These are phyloP conservation scores for Eleusine indica DNA, from an alignment of 176 grass and related monocot species.

Conservation along the genomic window DNA sequence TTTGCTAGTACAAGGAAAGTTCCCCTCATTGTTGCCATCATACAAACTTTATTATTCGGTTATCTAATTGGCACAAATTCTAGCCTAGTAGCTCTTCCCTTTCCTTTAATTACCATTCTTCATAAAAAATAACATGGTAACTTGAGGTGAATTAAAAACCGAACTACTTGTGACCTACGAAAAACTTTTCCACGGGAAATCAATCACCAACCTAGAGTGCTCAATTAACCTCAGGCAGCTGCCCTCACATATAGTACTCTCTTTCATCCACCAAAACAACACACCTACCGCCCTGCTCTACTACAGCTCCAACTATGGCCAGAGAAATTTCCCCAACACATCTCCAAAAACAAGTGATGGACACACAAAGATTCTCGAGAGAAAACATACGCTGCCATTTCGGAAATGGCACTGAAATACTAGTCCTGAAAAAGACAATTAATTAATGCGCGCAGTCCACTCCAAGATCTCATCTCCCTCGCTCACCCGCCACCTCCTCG, in stretches of 20 bases:
- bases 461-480: slow-evolving; percentile 32
- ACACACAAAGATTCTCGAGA: slow-evolving; percentile 1
- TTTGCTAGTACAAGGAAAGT: background rate
- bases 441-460: slow-evolving; percentile 50
- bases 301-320: background rate
- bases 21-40: background rate
- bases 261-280: background rate
- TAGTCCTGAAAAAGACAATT: slow-evolving; percentile 11
- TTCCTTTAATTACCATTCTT: background rate
- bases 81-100: background rate
- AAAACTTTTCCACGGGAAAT: background rate
- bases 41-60: background rate
- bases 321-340: background rate
- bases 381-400: slow-evolving; percentile 5
- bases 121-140: background rate
- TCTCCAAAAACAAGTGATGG: background rate
- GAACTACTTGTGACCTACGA: background rate
- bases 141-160: background rate
- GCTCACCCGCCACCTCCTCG: slow-evolving; percentile 45
- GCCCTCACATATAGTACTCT: too few species aligned
- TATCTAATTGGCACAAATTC: background rate
- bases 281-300: slow-evolving; percentile 3
- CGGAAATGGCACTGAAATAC: background rate
- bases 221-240: background rate
- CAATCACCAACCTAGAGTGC: slow-evolving; percentile 15